phyloP scores from a whole-genome alignment of 306 rosid species.

The Cotoneaster glaucophyllus region DNA sequence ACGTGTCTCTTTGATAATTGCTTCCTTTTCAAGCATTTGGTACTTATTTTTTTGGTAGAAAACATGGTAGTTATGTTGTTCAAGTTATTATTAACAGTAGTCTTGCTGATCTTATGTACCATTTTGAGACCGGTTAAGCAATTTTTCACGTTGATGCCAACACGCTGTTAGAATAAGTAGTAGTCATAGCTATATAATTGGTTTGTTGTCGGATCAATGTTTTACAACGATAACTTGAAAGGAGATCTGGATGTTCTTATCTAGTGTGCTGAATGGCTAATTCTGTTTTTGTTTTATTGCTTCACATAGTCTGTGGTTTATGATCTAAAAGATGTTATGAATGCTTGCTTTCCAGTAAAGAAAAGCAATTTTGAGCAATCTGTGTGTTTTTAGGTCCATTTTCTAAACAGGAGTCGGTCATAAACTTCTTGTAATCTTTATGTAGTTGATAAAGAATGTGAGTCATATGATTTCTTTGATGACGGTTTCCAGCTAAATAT shows the following conservation, averaged over 20 bases:
- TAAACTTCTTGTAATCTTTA: not conserved
- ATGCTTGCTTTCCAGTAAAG: not conserved
- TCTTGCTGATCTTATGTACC: not conserved
- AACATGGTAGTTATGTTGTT: not conserved
- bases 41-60: no score
- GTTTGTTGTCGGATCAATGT: no score
- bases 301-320: no score
- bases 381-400: not conserved
- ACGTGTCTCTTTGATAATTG: not conserved
- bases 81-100: not conserved
- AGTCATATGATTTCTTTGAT: not conserved
- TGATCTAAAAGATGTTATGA: not conserved
- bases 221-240: not conserved
- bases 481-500: no score
- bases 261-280: not conserved
- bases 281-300: not conserved
- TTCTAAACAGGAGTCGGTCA: not conserved
- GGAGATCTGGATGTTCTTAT: not conserved
- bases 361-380: not conserved
- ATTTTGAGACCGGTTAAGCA: not conserved
- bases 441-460: no score
- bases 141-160: not conserved
- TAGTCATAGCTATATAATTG: not conserved
- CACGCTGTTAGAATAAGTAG: not conserved
- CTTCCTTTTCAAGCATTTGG: not conserved